Evolutionary conservation across 2,329 filamentous ascomycete genomes (phyloP), one percentile per base, ranked within the genome.

Genomic region (Ophiostoma montium): DNA sequence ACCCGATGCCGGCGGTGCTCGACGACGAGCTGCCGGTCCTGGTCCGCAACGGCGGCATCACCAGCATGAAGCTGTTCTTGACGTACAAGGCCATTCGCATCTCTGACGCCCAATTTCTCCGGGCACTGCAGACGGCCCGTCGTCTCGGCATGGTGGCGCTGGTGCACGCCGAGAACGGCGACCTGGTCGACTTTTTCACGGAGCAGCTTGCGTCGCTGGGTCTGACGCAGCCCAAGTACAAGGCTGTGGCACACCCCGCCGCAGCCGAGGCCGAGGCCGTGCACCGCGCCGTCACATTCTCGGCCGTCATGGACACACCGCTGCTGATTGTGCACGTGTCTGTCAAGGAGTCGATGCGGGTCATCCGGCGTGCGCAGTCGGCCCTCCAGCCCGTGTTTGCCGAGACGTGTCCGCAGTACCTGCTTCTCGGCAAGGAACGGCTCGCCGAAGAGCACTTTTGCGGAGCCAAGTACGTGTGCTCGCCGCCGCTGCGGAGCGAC

Each of bases 81-180:
- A 73, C 70, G 1, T 74, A 72, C 56, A 62, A 68, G 35, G 63
- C 68, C 2, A 62, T 72, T 53, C 69, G 71, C 51, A 61, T 75
- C 2, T 61, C 64, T 3, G 72, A 75, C 52, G 58, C 64, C 8
- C 61, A 75, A 51, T 65, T 76, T 43, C 62, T 77, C 13, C 64
- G 68, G 30, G 68, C 76, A 5, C 60, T 78, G 35, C 65, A 74
- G 49, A 62, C 66, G 15, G 65, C 70, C 6, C 61, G 63, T 2
- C 66, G 61, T 61, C 66, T 70, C 35, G 59, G 63, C 27, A 72
- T 76, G 48, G 66, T 70, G 5, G 75, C 72, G 15, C 74, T 81
- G 36, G 67, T 81, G 51, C 72, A 84, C 55, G 70, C 72, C 53
- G 76, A 86, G 59, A 77, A 81, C 43, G 69, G 86, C 35, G 89